Evolutionary conservation across 805 yeast genomes (phyloP), one percentile per base, ranked within the genome.

Genomic region (Cyberlindnera petersonii): DNA sequence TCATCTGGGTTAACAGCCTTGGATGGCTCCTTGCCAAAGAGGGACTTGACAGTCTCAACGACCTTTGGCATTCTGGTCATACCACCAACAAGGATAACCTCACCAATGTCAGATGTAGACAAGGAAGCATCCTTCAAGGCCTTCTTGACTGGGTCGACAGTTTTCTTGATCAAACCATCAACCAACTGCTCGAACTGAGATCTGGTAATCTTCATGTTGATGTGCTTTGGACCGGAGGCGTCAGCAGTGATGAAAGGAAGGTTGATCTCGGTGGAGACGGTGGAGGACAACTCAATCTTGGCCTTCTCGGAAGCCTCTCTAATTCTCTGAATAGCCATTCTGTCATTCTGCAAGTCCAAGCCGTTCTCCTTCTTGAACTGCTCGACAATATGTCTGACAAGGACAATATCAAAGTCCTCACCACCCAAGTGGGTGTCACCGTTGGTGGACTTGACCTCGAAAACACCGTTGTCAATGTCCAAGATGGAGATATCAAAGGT

Each of bases 21-120:
- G 42, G 82, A 82, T 33, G 91, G 89, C 53, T 72, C 72, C 58
- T 73, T 79, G 33, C 71, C 69, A 58, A 85, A 85, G 28, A 80
- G 54, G 9, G 68, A 65, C 54, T 72, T 72, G 32, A 85, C 91
- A 23, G 79, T 68, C 40, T 73, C 73, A 43, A 86, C 68, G 50
- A 85, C 79, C 62, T 77, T 79, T 49, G 94, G 94, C 94, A 85
- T 85, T 63, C 94, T 68, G 24, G 94, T 82, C 94, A 85, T 85
- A 55, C 94, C 94, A 50, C 94, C 94, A 33, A 85, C 94, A 37
- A 85, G 63, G 43, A 85, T 74, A 29, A 85, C 79, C 61, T 85
- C 89, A 58, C 85, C 86, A 39, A 84, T 69, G 40, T 83, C 87
- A 33, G 74, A 70, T 10, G 82, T 68, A 30, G 76, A 68, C 50